Evolutionary conservation across 1,284 basidiomycete species (phyloP), one percentile per base, ranked within the genome.

Genomic region (Phlebopus sp.): DNA sequence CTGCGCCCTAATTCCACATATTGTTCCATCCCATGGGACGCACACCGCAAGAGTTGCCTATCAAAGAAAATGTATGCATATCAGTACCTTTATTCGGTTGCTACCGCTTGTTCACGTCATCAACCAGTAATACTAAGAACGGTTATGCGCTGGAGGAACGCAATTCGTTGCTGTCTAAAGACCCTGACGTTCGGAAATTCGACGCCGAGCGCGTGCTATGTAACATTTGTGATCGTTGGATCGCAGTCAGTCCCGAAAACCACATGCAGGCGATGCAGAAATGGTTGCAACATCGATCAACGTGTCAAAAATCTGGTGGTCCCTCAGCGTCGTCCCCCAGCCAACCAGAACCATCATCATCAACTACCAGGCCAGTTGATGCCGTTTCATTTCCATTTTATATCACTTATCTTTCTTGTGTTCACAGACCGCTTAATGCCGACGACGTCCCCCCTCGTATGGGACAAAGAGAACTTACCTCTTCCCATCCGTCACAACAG

Each of bases 1-100:
- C 71, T 90, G 15, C 75, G 86, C 13, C 86, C 86, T 36, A 90
- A 90, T 63, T 88, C 85, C 45, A 88, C 86, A 0, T 90, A 87
- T 58, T 90, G 86, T 62, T 84, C 81, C n/a, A 88, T 89, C 49
- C 86, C 86, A 0, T 90, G 87, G 86, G 86, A 89, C 57, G 86
- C 84, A 9, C 86, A 90, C 59, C 71, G 86, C 44, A 80, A 79
- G 68, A 86, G 83, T 59, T 89, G 86, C 63, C 67, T 90, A 42
- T 79, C 83, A 2, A 88, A 85, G 68, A 84, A 83, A 63, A 75
- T 78, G 82, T 84, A 54, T 62, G 74, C 61, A 19, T 32, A 46
- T 52, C 40, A 25, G 23, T 47, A n/a, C 35, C 36, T 47, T 47
- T 30, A 38, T 46, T 34, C 47, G 42, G 42, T 34, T 44, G n/a